Evolutionary conservation across 2,329 filamentous ascomycete species (phyloP).

Genomic region (Pseudofabraea citricarpa): DNA sequence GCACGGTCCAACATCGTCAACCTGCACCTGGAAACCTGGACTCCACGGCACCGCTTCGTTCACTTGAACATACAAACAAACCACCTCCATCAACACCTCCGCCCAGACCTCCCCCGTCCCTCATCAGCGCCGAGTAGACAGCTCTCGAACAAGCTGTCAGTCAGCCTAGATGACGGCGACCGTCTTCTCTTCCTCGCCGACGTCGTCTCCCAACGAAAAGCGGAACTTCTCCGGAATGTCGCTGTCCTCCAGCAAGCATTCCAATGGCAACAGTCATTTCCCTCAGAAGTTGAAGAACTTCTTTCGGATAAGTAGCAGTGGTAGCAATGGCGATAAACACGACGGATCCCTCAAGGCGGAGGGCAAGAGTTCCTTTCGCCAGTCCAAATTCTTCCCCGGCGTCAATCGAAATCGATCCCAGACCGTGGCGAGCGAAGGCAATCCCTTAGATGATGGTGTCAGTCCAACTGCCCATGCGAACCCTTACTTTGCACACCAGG

Average conservation of each 20-base stretch:
- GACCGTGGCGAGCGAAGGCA: constrained; percentile 89
- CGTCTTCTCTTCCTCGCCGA: constrained; percentile 20
- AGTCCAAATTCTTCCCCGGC: constrained; percentile 83
- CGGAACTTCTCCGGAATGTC: constrained; percentile 26
- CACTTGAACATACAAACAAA: background rate
- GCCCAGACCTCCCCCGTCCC: background rate
- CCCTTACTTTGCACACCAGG: constrained; percentile 96
- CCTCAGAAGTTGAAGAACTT: constrained; percentile 67
- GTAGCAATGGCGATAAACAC: constrained; percentile 32
- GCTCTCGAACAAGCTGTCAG: constrained; percentile 23
- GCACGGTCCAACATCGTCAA: constrained; percentile 1
- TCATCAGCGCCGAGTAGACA: constrained; percentile 14
- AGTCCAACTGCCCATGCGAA: constrained; percentile 94
- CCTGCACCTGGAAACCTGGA: background rate
- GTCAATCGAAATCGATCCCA: constrained; percentile 84
- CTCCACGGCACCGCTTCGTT: background rate
- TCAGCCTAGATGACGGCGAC: constrained; percentile 24
- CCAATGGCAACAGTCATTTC: constrained; percentile 52
- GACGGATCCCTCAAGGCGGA: constrained; percentile 29
- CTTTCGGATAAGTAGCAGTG: constrained; percentile 59
- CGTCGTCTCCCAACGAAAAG: constrained; percentile 25
- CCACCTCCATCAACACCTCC: constrained; percentile 3
- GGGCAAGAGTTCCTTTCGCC: constrained; percentile 57
- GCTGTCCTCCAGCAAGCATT: constrained; percentile 43
- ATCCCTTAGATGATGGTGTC: constrained; percentile 79